phyloP scores from a whole-genome alignment of 768 basidiomycete genomes.

The Guyanaporus albipodus region DNA sequence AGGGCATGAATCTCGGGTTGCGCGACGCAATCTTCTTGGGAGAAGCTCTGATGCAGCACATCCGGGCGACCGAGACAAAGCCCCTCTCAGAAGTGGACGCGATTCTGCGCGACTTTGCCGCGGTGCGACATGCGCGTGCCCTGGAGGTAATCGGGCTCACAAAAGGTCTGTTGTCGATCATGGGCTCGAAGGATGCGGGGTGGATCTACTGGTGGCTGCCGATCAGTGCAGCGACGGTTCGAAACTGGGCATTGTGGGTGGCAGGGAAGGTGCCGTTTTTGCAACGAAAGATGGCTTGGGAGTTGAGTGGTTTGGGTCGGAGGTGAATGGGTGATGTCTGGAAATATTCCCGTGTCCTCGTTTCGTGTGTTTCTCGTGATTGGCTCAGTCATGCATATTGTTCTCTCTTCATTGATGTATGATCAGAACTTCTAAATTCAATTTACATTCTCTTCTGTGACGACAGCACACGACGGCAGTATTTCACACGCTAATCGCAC shows the following conservation, averaged over 20 bases:
- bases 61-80: constrained; percentile 15
- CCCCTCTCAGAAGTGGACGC: constrained; percentile 25
- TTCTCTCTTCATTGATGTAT: too few relatives aligned
- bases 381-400: too few relatives aligned
- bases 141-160: constrained; percentile 41
- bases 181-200: constrained; percentile 15
- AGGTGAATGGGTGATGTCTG: constrained; percentile 16
- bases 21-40: constrained; percentile 49
- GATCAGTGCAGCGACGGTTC: constrained; percentile 21
- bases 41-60: constrained; percentile 37
- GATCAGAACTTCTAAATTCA: too few relatives aligned
- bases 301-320: constrained; percentile 26
- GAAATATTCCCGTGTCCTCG: too few relatives aligned
- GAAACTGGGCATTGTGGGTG: constrained; percentile 27
- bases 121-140: constrained; percentile 36
- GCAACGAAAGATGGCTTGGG: constrained; percentile 20
- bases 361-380: too few relatives aligned
- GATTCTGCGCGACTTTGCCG: constrained; percentile 36
- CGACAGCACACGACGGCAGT: too few relatives aligned
- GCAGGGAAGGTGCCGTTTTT: constrained; percentile 19
- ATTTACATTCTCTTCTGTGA: too few relatives aligned
- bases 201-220: constrained; percentile 28
- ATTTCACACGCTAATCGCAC: too few relatives aligned
- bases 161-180: constrained; percentile 30
- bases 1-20: constrained; percentile 58